phyloP scores from a whole-genome alignment of 148 eudicot genomes.

The Heliosperma pusillum region DNA sequence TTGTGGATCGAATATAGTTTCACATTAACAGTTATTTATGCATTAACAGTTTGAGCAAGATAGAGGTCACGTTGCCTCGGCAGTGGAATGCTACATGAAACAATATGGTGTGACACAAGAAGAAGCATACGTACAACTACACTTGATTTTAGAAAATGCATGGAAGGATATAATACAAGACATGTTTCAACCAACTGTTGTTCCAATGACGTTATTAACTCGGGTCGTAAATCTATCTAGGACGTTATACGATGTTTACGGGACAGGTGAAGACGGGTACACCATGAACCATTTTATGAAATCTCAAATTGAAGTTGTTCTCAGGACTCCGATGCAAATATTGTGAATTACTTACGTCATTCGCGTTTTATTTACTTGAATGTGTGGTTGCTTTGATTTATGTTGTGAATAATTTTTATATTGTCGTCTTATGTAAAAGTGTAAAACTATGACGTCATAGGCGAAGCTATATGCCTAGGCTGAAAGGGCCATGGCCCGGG shows the following conservation, averaged over 20 bases:
- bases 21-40: too few relatives aligned
- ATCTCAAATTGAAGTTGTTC: slow-evolving; percentile 2
- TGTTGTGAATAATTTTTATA: too few relatives aligned
- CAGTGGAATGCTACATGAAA: slow-evolving; percentile 22
- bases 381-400: too few relatives aligned
- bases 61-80: slow-evolving; percentile 15
- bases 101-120: slow-evolving; percentile 8
- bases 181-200: slow-evolving; percentile 9
- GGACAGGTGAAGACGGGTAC: slow-evolving; percentile 7
- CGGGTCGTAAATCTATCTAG: slow-evolving; percentile 11
- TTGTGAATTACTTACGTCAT: too few relatives aligned
- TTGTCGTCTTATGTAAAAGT: too few relatives aligned
- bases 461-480: too few relatives aligned
- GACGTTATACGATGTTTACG: slow-evolving; percentile 14
- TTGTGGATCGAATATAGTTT: too few relatives aligned
- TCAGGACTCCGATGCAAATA: background rate
- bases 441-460: too few relatives aligned
- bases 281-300: background rate
- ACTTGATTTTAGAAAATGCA: slow-evolving; percentile 1
- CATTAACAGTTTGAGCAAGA: slow-evolving; percentile 15
- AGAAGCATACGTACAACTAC: background rate
- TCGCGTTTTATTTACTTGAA: background rate
- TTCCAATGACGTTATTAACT: slow-evolving; percentile 17
- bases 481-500: too few relatives aligned
- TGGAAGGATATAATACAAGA: slow-evolving; percentile 28